Percentiles rank a stretch among this genome's conserved stretches.
phyloP scores from a whole-genome alignment of 805 yeast species.

The Tetrapisispora pingtungensis region DNA sequence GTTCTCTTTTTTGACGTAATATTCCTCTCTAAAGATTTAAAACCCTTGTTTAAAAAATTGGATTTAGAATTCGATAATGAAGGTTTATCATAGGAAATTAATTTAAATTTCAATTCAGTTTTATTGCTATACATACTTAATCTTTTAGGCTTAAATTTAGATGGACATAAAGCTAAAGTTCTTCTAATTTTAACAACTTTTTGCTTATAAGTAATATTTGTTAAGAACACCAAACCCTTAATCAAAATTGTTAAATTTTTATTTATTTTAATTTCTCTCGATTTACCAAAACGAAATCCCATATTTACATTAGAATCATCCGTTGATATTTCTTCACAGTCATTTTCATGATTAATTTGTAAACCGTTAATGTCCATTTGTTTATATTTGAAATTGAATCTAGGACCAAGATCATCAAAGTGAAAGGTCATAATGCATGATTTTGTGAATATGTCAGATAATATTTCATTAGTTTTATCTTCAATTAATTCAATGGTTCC shows the following conservation, averaged over 20 bases:
- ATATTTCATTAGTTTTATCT: not conserved
- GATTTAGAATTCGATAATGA: not conserved
- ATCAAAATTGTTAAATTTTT: not conserved
- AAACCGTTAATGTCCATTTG: slow-evolving; percentile 9
- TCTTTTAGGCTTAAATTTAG: not conserved
- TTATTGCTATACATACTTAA: slow-evolving; percentile 1
- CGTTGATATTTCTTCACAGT: slow-evolving; percentile 12
- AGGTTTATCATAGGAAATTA: not conserved
- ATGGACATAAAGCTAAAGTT: not conserved
- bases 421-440: slow-evolving; percentile 6
- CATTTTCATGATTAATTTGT: slow-evolving; percentile 11
- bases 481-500: slow-evolving; percentile 1
- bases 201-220: not conserved
- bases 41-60: slow-evolving; percentile 1
- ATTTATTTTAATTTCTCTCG: slow-evolving; percentile 6
- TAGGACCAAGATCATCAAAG: slow-evolving; percentile 9
- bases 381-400: slow-evolving; percentile 10
- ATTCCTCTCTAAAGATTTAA: slow-evolving; percentile 1
- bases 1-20: not conserved
- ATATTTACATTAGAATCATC: slow-evolving; percentile 10
- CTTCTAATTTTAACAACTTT: slow-evolving; percentile 3
- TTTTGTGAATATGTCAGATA: not conserved
- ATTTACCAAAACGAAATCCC: slow-evolving; percentile 11
- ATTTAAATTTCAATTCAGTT: not conserved
- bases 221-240: not conserved